Evolutionary conservation across 805 yeast species (phyloP), one percentile per base, ranked within the genome.

Genomic region (Wickerhamiella bombiphila): DNA sequence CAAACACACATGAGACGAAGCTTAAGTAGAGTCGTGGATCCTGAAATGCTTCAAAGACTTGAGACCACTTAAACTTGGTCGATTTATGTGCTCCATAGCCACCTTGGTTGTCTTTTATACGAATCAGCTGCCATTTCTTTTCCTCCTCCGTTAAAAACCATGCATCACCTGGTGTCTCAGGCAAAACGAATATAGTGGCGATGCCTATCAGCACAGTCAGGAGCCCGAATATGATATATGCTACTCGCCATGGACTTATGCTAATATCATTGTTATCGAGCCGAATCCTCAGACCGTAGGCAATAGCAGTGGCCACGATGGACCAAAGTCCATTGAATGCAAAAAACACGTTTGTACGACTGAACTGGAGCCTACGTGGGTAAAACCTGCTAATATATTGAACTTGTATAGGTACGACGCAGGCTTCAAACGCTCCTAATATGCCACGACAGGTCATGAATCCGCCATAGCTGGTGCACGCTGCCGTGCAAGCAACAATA

Each of bases 361-460:
- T 24, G 16, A 76, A 76, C 36, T 73, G 71, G 44, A 58, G 59
- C 22, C 49, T 46, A 18, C 57, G 47, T 42, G 59, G 66, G 63
- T 72, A 75, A 68, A 74, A 75, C 52, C 70, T 75, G 19, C 70
- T 54, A 3, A 77, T 74, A 34, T 74, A 50, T 21, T 70, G 58
- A 22, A 71, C 68, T 53, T 69, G 70, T 3, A 73, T 68, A n/a
- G 75, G 74, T 32, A 36, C 38, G 14, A 36, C 22, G 15, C 31
- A 59, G 40, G 70, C 60, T 49, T 73, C 80, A 2, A 70, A 55
- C 42, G 63, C 53, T 11, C 79, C 79, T 19, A 72, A 52, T 29
- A 70, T 45, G 3, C 65, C 63, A 49, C 79, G 59, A 14, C 66
- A 53, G 6, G 65, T 60, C 19, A 70, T 46, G 37, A 71, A 61